Evolutionary conservation across 2,329 filamentous ascomycete genomes (phyloP).

Genomic region (Cladosporium velox): DNA sequence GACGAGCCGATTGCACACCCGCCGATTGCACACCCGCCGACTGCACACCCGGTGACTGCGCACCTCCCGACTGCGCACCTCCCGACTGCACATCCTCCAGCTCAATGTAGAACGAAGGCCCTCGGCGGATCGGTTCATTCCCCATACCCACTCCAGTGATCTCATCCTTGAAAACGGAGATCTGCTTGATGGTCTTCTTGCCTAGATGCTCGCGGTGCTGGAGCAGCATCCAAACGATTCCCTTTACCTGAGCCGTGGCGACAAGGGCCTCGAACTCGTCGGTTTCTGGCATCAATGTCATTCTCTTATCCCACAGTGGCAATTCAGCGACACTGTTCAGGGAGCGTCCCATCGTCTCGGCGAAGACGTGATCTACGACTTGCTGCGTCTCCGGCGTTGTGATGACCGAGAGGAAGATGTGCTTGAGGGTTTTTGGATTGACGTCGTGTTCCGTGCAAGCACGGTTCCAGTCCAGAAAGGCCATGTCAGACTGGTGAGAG

Average conservation of each 20-base stretch:
- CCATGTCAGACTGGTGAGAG: neutral
- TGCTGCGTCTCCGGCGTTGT: neutral
- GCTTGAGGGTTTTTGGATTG: neutral
- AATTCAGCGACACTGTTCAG: no score
- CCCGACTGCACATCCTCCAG: neutral
- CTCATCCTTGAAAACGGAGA: neutral
- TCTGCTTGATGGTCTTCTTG: neutral
- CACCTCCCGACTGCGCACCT: neutral
- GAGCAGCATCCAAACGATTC: slow-evolving; percentile 2
- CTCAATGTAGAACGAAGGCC: neutral
- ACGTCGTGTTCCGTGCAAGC: neutral
- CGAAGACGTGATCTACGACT: neutral
- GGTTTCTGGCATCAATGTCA: neutral
- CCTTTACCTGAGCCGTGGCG: neutral
- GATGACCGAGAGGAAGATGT: neutral
- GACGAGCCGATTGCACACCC: neutral
- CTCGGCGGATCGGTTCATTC: neutral
- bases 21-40: neutral
- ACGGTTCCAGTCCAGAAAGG: neutral
- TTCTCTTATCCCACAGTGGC: neutral
- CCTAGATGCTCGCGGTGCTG: neutral
- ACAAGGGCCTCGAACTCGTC: neutral
- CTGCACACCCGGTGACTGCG: no score
- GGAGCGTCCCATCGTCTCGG: no score
- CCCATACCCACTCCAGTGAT: neutral